A percentile compares a stretch with the other conserved stretches of the same genome.
phyloP scores from a whole-genome alignment of 306 rosid genomes.

The Dalbergia cultrata region DNA sequence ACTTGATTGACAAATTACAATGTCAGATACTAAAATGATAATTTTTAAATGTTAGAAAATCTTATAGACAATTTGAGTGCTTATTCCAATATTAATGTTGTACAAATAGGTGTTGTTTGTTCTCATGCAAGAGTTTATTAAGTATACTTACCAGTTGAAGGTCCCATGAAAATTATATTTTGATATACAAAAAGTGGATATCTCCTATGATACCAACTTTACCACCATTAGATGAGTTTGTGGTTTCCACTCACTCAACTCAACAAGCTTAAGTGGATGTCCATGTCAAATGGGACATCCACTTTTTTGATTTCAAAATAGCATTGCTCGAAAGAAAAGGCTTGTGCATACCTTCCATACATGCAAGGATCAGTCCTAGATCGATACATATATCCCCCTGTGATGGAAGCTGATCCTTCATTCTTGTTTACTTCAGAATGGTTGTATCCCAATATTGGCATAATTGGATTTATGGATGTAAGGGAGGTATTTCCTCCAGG shows the following conservation, averaged over 20 bases:
- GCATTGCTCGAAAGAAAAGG: background rate
- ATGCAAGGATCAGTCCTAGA: constrained; percentile 57
- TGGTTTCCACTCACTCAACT: too few species aligned
- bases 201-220: too few species aligned
- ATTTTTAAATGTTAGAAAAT: too few species aligned
- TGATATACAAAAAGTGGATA: too few species aligned
- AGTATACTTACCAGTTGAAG: background rate
- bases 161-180: background rate
- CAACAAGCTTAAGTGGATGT: too few species aligned
- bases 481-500: constrained; percentile 48
- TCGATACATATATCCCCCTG: constrained; percentile 56
- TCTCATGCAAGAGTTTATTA: background rate
- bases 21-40: too few species aligned
- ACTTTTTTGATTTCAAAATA: too few species aligned
- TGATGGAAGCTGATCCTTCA: constrained; percentile 44
- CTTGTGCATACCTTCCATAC: constrained; percentile 51
- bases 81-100: background rate
- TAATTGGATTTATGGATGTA: constrained; percentile 45
- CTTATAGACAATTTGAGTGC: too few species aligned
- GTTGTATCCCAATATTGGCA: constrained; percentile 51
- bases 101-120: background rate
- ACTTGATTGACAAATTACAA: too few species aligned
- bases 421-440: constrained; percentile 44
- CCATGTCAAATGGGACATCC: too few species aligned
- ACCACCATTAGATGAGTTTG: too few species aligned